Evolutionary conservation across 768 basidiomycete species (phyloP).

Genomic region (Russula olivacea): DNA sequence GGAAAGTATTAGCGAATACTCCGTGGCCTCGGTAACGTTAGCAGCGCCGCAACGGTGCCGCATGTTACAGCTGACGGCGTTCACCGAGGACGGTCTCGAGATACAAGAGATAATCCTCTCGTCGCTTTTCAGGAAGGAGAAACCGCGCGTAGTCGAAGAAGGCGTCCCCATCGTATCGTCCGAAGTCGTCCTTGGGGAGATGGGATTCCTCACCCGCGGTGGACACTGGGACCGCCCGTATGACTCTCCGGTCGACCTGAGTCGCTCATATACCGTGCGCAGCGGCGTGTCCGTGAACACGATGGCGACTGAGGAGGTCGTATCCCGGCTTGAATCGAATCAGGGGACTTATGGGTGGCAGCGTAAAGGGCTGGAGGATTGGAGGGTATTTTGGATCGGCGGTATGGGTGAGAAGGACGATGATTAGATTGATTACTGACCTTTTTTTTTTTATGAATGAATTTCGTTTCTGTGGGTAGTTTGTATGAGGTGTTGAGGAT

Average conservation of each 20-base stretch:
- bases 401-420: conserved; percentile 40
- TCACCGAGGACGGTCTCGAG: conserved; percentile 69
- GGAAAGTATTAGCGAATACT: neutral
- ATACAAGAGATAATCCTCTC: conserved; percentile 60
- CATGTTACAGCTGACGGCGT: conserved; percentile 62
- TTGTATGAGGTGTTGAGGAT: neutral
- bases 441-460: neutral
- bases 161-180: conserved; percentile 34
- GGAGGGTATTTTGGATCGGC: conserved; percentile 79
- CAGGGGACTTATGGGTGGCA: conserved; percentile 78
- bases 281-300: conserved; percentile 46
- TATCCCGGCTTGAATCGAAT: conserved; percentile 42
- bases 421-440: conserved; percentile 24
- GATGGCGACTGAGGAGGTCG: conserved; percentile 48
- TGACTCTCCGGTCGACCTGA: conserved; percentile 32
- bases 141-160: conserved; percentile 40
- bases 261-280: conserved; percentile 41
- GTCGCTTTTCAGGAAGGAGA: conserved; percentile 26
- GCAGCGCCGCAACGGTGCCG: conserved; percentile 26
- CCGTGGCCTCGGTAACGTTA: neutral
- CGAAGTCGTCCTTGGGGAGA: conserved; percentile 58
- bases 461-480: neutral
- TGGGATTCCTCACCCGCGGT: conserved; percentile 50
- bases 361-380: conserved; percentile 66
- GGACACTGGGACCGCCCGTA: conserved; percentile 44